These are phyloP conservation scores for Eimeria sp. DNA, from an alignment of 169 alveolate genomes.

Conservation along the genomic window DNA sequence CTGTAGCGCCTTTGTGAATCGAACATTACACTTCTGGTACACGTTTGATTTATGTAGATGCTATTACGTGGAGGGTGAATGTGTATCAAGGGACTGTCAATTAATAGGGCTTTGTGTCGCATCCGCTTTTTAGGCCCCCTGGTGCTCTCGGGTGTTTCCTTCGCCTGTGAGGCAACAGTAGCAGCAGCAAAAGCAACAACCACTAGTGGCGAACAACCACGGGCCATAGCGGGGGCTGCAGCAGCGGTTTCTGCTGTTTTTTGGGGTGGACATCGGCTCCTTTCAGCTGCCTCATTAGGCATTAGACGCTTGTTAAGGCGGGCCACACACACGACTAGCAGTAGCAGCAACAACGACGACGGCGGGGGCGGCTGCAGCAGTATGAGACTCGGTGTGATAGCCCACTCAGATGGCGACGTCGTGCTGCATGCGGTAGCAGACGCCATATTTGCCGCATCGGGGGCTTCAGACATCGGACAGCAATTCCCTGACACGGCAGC, in stretches of 20 bases:
- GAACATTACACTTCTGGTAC: neutral
- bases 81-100: neutral
- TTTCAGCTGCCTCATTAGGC: slow-evolving; percentile 5
- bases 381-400: slow-evolving; percentile 85
- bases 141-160: slow-evolving; percentile 83
- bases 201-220: neutral
- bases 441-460: slow-evolving; percentile 91
- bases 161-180: slow-evolving; percentile 63
- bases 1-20: too few species aligned
- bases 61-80: neutral
- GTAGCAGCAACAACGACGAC: neutral
- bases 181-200: slow-evolving; percentile 31
- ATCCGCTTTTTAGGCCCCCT: slow-evolving; percentile 67
- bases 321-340: neutral
- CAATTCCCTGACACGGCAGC: slow-evolving; percentile 92
- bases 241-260: neutral
- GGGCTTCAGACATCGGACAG: slow-evolving; percentile 92
- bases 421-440: slow-evolving; percentile 91
- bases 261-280: neutral
- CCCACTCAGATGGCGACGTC: slow-evolving; percentile 95
- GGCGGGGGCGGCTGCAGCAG: slow-evolving; percentile 12
- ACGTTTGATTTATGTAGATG: neutral
- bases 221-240: neutral
- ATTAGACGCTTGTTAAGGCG: neutral
- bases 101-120: neutral